phyloP scores from a whole-genome alignment of 768 basidiomycete species.

The Suillus luteus region DNA sequence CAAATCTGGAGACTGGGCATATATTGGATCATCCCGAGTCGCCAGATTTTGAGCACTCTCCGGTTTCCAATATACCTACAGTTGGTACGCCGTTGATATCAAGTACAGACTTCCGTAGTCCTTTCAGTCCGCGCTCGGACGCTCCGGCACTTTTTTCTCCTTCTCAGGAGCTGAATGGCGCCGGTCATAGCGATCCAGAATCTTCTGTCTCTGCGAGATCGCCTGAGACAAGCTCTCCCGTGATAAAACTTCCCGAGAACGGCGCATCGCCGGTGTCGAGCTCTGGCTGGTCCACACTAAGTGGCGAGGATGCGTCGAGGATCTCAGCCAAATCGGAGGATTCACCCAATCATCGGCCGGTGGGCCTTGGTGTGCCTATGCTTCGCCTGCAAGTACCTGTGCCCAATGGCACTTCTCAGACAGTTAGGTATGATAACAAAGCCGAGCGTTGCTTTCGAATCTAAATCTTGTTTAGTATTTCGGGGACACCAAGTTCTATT shows the following conservation, averaged over 20 bases:
- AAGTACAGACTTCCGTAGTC: constrained; percentile 21
- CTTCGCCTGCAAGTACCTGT: constrained; percentile 32
- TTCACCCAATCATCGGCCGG: constrained; percentile 2
- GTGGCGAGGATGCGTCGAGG: constrained; percentile 23
- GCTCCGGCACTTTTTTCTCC: constrained; percentile 22
- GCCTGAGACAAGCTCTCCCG: constrained; percentile 30
- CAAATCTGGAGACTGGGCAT: constrained; percentile 34
- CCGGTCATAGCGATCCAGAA: constrained; percentile 19
- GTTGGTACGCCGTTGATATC: constrained; percentile 33
- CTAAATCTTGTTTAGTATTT: constrained; percentile 20
- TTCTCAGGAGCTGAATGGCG: constrained; percentile 19
- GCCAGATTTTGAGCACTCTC: constrained; percentile 30
- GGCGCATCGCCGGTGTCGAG: constrained; percentile 23
- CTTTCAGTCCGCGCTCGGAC: constrained; percentile 34
- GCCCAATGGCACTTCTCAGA: constrained; percentile 20
- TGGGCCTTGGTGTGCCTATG: constrained; percentile 23
- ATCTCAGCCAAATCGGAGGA: constrained; percentile 19
- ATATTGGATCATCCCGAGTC: constrained; percentile 24
- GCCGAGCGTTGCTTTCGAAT: constrained; percentile 6
- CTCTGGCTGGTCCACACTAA: constrained; percentile 33
- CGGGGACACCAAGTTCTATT: constrained; percentile 32
- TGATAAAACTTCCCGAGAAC: constrained; percentile 32
- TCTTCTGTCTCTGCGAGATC: constrained; percentile 30
- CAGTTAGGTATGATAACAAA: neutral
- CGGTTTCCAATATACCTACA: constrained; percentile 32